phyloP scores from a whole-genome alignment of 306 rosid species.

The Sechiopsis laciniata region DNA sequence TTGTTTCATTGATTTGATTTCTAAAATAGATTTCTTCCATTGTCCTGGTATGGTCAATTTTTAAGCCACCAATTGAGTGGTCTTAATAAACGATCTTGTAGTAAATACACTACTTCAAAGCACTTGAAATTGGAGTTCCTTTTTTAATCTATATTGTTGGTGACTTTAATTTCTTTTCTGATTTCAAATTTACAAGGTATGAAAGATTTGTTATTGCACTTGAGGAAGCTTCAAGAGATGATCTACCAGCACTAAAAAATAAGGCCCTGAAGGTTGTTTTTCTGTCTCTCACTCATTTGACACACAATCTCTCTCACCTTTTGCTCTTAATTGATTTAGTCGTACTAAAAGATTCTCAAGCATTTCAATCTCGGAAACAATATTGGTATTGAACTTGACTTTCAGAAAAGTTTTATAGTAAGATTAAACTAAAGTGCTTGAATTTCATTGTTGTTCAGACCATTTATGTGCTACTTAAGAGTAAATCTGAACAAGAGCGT shows the following conservation, averaged over 20 bases:
- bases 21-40: too few relatives aligned
- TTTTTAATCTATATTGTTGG: not conserved
- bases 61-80: too few relatives aligned
- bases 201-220: conserved; percentile 79
- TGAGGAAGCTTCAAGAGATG: conserved; percentile 95
- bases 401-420: not conserved
- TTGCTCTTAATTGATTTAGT: not conserved
- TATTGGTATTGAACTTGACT: not conserved
- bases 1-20: too few relatives aligned
- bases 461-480: conserved; percentile 63
- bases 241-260: conserved; percentile 71
- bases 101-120: not conserved
- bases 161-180: not conserved
- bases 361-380: not conserved
- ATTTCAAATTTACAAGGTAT: conserved; percentile 49
- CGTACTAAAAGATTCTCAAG: not conserved
- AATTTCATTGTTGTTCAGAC: conserved; percentile 39
- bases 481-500: conserved; percentile 95
- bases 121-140: not conserved
- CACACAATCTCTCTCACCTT: too few relatives aligned
- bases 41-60: too few relatives aligned
- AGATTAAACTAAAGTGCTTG: not conserved
- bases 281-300: conserved; percentile 2
- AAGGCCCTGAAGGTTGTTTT: conserved; percentile 76
- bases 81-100: too few relatives aligned